Evolutionary conservation across 169 alveolate species (phyloP), one percentile per base, ranked within the genome.

Genomic region (Besnoitia besnoiti): DNA sequence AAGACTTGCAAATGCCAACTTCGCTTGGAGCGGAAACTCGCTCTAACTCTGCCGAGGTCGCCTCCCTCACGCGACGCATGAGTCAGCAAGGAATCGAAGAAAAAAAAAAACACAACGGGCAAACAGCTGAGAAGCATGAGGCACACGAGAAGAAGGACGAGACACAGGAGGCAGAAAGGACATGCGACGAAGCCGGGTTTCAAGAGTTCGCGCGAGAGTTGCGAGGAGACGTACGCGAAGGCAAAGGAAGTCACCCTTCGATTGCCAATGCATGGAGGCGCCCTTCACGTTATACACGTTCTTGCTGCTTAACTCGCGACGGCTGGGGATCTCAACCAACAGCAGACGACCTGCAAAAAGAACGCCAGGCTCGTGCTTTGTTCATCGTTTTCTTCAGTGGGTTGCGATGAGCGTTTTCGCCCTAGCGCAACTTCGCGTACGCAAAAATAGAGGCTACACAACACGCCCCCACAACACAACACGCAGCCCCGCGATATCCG

Each of bases 221-320:
- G n/a, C n/a, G n/a, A n/a, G n/a, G n/a, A n/a, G 5, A 5, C 90
- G 49, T 75, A 94, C 97, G 33, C 96, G 97, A 21, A 97, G 95
- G 92, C 98, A 96, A 88, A 97, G 91, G 93, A 96, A 97, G 89
- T 97, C 98, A 0, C 99, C 99, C 59, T 96, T 96, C 44, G 97
- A 94, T 39, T 97, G 99, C 99, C 99, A 97, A 90, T 97, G 98
- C 95, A 97, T 97, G 30, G 98, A 94, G 1, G 98, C 97, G 40
- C 93, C 97, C 50, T 94, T 85, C 35, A 97, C 98, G 92, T 97
- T 97, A 95, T 96, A 97, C 0, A 97, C 97, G 88, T 97, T 97
- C 90, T 98, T 96, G n/a, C 98, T 96, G 44, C 97, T 97, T 90
- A 97, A 79, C 84, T 97, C 99, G 44, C 96, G 95, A 51, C 98